A percentile compares a stretch with the other conserved stretches of the same genome.
Evolutionary conservation across 225 moss, liverwort and hornwort genomes (phyloP).

Genomic region (Polytrichum formosum): DNA sequence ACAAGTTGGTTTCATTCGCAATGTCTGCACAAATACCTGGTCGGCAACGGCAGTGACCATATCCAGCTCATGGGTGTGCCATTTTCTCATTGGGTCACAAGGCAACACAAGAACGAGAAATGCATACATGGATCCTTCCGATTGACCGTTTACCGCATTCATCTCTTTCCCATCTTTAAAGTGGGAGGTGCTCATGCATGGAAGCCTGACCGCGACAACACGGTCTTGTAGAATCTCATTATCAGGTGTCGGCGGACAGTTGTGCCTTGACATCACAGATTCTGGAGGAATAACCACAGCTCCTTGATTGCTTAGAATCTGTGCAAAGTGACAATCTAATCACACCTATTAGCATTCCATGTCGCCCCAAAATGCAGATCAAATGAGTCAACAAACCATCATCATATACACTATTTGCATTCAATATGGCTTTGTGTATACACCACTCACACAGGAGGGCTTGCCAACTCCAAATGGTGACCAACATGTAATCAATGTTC

Average conservation of each 20-base stretch:
- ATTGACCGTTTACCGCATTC: slow-evolving; percentile 18
- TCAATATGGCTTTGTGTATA: too few species aligned
- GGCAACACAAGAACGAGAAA: slow-evolving; percentile 68
- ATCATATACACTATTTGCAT: too few species aligned
- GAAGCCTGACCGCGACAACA: slow-evolving; percentile 76
- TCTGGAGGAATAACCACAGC: slow-evolving; percentile 56
- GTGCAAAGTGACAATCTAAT: background rate
- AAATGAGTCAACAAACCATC: too few species aligned
- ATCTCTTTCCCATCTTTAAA: slow-evolving; percentile 34
- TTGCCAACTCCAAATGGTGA: too few species aligned
- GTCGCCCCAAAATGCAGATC: too few species aligned
- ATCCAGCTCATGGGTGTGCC: slow-evolving; percentile 70
- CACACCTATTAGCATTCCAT: background rate
- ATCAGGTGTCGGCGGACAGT: slow-evolving; percentile 23
- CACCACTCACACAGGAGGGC: too few species aligned
- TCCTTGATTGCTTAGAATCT: slow-evolving; percentile 51
- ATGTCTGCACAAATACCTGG: slow-evolving; percentile 38
- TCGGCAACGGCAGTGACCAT: slow-evolving; percentile 68
- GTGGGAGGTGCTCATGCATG: slow-evolving; percentile 64
- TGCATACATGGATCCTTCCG: slow-evolving; percentile 52
- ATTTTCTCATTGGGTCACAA: slow-evolving; percentile 36
- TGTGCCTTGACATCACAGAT: slow-evolving; percentile 50
- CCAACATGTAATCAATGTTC: too few species aligned
- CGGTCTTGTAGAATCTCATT: slow-evolving; percentile 50
- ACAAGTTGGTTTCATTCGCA: too few species aligned